Conservation (phyloP, 768 basidiomycete genomes). For the Pholiota microspora region DNA sequence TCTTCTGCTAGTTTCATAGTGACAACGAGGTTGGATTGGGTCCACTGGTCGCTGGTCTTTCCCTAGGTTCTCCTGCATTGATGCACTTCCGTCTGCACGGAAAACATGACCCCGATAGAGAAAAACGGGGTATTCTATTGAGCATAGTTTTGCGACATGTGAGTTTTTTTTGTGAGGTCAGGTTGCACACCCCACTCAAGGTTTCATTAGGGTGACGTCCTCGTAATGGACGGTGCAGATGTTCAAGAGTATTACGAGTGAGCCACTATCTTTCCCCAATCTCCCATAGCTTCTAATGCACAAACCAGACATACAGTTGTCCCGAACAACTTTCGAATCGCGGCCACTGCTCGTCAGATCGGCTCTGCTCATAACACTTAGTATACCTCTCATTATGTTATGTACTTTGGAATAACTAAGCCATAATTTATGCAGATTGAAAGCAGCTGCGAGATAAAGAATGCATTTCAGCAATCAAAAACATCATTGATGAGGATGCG, state of each 20-base stretch:
- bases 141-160: conserved; percentile 69
- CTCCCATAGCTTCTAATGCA: background rate
- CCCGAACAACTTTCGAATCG: conserved; percentile 74
- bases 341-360: conserved; percentile 75
- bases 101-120: conserved; percentile 30
- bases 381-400: conserved; percentile 1
- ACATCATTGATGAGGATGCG: conserved; percentile 17
- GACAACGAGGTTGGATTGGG: conserved; percentile 76
- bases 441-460: background rate
- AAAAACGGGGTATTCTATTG: conserved; percentile 38
- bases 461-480: background rate
- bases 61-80: conserved; percentile 70
- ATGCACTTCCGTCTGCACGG: conserved; percentile 73
- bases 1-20: conserved; percentile 62
- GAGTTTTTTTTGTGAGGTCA: conserved; percentile 12
- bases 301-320: conserved; percentile 65
- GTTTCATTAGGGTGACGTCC: conserved; percentile 71
- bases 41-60: conserved; percentile 70
- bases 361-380: conserved; percentile 22
- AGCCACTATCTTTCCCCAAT: conserved; percentile 18
- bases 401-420: conserved; percentile 6
- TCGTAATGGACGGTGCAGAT: conserved; percentile 72
- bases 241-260: conserved; percentile 75
- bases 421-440: background rate
- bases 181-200: conserved; percentile 3